Evolutionary conservation across 2,329 filamentous ascomycete species (phyloP).

Genomic region (Trichophyton mentagrophytes): DNA sequence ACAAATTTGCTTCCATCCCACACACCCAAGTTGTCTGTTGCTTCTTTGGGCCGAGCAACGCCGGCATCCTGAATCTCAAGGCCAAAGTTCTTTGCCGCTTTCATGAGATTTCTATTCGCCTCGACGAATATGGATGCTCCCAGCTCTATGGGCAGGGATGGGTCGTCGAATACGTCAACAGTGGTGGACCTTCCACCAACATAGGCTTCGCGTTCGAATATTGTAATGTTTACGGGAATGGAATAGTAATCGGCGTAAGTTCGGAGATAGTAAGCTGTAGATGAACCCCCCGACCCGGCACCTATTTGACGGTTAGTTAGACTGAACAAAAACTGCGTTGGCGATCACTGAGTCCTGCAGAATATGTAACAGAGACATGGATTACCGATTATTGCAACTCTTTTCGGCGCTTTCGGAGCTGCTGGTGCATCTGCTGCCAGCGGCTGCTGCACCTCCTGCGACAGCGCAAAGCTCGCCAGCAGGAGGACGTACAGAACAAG

Average conservation of each 20-base stretch:
- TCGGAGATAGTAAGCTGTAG: constrained; percentile 68
- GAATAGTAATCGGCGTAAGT: constrained; percentile 52
- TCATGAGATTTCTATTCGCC: constrained; percentile 68
- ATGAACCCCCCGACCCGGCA: constrained; percentile 78
- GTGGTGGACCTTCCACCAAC: constrained; percentile 82
- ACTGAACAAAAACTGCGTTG: background rate
- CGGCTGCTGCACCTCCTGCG: constrained; percentile 7
- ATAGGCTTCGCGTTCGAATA: constrained; percentile 68
- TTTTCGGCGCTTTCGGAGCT: constrained; percentile 4
- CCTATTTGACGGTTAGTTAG: constrained; percentile 40
- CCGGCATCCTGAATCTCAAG: constrained; percentile 44
- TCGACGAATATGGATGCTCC: constrained; percentile 87
- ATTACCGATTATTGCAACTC: constrained; percentile 11
- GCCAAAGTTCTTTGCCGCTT: constrained; percentile 58
- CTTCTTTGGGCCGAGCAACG: constrained; percentile 35
- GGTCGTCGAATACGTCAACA: constrained; percentile 60
- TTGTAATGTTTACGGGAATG: constrained; percentile 62
- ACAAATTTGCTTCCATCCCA: constrained; percentile 75
- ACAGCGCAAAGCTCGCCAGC: constrained; percentile 6
- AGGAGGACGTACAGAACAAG: constrained; percentile 5
- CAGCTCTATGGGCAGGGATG: constrained; percentile 60
- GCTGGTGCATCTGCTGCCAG: constrained; percentile 1
- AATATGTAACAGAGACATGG: background rate
- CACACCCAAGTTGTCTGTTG: constrained; percentile 51
- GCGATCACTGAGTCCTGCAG: background rate